phyloP scores from a whole-genome alignment of 192 early-diverging fungal genomes.

The Umbelopsis vinacea region DNA sequence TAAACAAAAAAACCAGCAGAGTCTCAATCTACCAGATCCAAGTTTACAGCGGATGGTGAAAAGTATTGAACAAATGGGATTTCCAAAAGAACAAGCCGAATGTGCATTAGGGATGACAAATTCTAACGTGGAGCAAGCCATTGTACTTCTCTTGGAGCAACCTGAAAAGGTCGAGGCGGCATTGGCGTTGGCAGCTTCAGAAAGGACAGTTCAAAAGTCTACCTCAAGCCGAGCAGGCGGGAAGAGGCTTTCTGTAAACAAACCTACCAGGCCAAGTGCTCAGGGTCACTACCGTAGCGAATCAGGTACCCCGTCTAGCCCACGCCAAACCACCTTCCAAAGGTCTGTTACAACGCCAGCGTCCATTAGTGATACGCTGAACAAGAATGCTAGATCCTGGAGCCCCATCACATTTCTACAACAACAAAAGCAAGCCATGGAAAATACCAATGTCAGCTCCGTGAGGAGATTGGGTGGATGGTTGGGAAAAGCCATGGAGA shows the following conservation, averaged over 20 bases:
- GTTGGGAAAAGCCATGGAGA: slow-evolving; percentile 71
- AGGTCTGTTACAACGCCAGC: neutral
- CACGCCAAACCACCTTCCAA: neutral
- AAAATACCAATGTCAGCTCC: slow-evolving; percentile 49
- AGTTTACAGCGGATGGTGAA: slow-evolving; percentile 31
- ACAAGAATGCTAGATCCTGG: slow-evolving; percentile 38
- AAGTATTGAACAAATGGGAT: slow-evolving; percentile 74
- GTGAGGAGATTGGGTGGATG: slow-evolving; percentile 56
- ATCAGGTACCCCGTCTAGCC: neutral
- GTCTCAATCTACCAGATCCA: neutral
- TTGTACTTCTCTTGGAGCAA: slow-evolving; percentile 63
- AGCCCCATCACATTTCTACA: slow-evolving; percentile 58
- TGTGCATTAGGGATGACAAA: slow-evolving; percentile 61
- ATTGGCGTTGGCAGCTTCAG: neutral
- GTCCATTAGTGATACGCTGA: neutral
- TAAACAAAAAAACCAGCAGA: neutral
- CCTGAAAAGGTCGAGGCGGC: slow-evolving; percentile 45
- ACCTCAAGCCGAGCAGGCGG: neutral
- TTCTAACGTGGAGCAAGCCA: slow-evolving; percentile 60
- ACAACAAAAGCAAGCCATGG: slow-evolving; percentile 53
- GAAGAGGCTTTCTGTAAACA: neutral
- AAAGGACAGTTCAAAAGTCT: neutral
- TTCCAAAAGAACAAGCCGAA: slow-evolving; percentile 59
- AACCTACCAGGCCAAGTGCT: neutral
- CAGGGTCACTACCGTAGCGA: neutral